These are phyloP conservation scores for Gyrodon lividus DNA, from an alignment of 768 basidiomycete species.

Conservation along the genomic window DNA sequence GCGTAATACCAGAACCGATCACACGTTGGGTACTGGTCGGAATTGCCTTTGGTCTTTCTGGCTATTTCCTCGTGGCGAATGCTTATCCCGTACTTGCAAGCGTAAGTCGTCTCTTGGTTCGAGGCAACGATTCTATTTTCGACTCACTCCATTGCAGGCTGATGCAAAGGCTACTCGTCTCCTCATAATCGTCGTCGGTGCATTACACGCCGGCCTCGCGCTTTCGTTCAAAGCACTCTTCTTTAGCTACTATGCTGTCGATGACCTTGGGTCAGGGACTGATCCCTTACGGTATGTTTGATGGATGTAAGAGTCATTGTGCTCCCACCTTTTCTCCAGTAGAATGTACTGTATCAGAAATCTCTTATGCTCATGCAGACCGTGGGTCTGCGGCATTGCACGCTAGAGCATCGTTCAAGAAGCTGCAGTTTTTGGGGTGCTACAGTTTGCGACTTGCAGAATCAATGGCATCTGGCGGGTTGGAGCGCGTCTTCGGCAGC, in stretches of 20 bases:
- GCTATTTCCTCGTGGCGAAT: constrained; percentile 81
- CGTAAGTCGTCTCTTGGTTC: constrained; percentile 44
- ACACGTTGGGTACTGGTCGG: constrained; percentile 80
- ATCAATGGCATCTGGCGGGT: too few relatives aligned
- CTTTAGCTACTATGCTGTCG: constrained; percentile 56
- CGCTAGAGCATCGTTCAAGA: too few relatives aligned
- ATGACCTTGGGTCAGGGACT: constrained; percentile 33
- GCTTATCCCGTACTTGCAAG: constrained; percentile 88
- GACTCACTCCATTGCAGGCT: constrained; percentile 45
- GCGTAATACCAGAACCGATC: constrained; percentile 80
- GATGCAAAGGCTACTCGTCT: constrained; percentile 86
- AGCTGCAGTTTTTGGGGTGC: too few relatives aligned
- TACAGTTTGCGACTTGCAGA: too few relatives aligned
- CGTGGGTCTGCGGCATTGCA: too few relatives aligned
- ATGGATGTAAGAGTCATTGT: neutral
- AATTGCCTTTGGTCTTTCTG: constrained; percentile 74
- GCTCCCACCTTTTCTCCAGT: too few relatives aligned
- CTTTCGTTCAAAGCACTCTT: constrained; percentile 78
- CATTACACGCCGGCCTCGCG: constrained; percentile 77
- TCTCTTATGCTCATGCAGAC: too few relatives aligned
- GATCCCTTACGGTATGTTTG: constrained; percentile 19
- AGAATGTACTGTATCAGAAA: too few relatives aligned
- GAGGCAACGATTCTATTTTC: neutral
- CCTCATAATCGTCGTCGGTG: constrained; percentile 71
- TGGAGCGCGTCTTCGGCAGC: too few relatives aligned